These are phyloP conservation scores for Haplosporangium sp. DNA, from an alignment of 371 early-diverging fungal genomes.

Conservation along the genomic window DNA sequence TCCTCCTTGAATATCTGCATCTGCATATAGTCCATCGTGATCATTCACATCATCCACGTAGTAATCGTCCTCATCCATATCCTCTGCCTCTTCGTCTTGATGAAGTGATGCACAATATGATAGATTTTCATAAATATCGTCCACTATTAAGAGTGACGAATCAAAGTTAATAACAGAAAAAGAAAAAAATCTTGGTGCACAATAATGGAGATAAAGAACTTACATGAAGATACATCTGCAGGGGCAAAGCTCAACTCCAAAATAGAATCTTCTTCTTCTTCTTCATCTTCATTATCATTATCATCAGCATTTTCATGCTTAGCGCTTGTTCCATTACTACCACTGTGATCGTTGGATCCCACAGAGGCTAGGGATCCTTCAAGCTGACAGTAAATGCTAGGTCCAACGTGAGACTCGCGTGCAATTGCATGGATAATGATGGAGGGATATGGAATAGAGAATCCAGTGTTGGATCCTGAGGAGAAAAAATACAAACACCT, in stretches of 20 bases:
- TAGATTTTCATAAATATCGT: slow-evolving; percentile 77
- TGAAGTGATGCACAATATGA: slow-evolving; percentile 83
- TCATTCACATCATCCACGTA: slow-evolving; percentile 59
- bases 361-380: slow-evolving; percentile 58
- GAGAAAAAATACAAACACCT: slow-evolving; percentile 69
- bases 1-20: slow-evolving; percentile 48
- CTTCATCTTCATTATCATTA: slow-evolving; percentile 58
- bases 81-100: slow-evolving; percentile 69
- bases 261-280: slow-evolving; percentile 66
- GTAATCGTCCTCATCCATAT: slow-evolving; percentile 34
- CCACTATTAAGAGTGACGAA: slow-evolving; percentile 62
- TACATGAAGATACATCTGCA: slow-evolving; percentile 69
- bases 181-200: background rate
- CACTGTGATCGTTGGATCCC: slow-evolving; percentile 14
- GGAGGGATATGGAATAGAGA: slow-evolving; percentile 78
- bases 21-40: slow-evolving; percentile 54
- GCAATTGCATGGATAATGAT: slow-evolving; percentile 88
- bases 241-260: slow-evolving; percentile 79
- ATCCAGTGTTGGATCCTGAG: slow-evolving; percentile 56
- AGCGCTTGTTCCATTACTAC: background rate
- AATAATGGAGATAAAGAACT: slow-evolving; percentile 25
- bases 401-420: slow-evolving; percentile 65
- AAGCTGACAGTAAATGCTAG: slow-evolving; percentile 83
- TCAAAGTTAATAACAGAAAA: background rate
- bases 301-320: slow-evolving; percentile 19